Base-by-base conservation (phyloP, 148 eudicot genomes). In the Camellia lanceoleosa region DNA sequence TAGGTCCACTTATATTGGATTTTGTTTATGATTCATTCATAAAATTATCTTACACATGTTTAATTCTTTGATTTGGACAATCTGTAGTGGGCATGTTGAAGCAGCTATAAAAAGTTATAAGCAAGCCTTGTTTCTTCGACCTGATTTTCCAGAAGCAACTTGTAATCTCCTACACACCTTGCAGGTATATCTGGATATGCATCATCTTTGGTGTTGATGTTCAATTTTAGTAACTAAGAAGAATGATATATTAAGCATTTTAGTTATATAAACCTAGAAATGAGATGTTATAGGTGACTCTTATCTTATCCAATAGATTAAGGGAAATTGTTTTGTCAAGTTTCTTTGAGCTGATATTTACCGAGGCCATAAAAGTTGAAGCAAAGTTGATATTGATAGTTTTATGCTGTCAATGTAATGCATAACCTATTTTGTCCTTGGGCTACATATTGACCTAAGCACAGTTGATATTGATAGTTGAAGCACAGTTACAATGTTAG, bases 141-240 rank as follows among this genome's bases (percentile, higher is more conserved):
- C 97, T 76, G 98, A 94, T 86, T 94, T 94, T 76, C 97, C 96
- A 13, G 98, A 94, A 87, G 97, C 98, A 46, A 92, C 97, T 68
- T 92, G 98, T 83, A 94, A 94, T 86, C 98, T 94, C 77, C 93
- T 94, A 66, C 98, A 94, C 80, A 89, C 98, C 47, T 86, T 94
- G 79, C 97, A 92, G 98, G 98, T 92, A 80, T 64, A 23, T 47
- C 54, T 5, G 3, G 44, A n/a, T 13, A 68, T 70, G 14, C n/a
- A 49, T 3, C 52, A 4, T 49, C 52, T 5, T 60, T 20, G 46
- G 5, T 63, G 44, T 10, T 38, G 30, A 0, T 43, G 7, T 11
- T 58, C 65, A 59, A 60, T 56, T 5, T 30, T 46, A 51, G 60
- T 38, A 71, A n/a, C 6, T 71, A 9, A n/a, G 13, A 8, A 51